Percentiles rank a stretch among this genome's conserved stretches.
These are phyloP conservation scores for Sarocladium strictum DNA, from an alignment of 2,329 filamentous ascomycete species.

Conservation along the genomic window DNA sequence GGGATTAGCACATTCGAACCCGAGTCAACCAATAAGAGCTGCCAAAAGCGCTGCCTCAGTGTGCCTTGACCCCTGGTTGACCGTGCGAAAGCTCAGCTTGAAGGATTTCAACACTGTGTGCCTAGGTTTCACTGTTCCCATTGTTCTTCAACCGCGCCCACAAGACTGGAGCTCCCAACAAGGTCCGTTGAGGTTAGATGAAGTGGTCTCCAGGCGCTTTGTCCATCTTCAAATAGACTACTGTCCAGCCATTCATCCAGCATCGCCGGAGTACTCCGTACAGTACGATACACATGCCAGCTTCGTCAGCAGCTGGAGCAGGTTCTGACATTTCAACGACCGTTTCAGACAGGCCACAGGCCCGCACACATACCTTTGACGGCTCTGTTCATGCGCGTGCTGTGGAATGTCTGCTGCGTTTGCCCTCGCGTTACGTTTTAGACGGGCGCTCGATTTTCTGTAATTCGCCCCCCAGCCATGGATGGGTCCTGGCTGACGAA, in stretches of 20 bases:
- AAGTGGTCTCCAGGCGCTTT: neutral
- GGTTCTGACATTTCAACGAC: neutral
- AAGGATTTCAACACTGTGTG: neutral
- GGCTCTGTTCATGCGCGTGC: neutral
- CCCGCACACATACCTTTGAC: neutral
- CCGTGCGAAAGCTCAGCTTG: neutral
- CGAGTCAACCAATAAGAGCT: neutral
- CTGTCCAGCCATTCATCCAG: neutral
- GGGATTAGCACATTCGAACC: neutral
- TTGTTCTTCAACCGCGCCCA: neutral
- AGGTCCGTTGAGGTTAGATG: neutral
- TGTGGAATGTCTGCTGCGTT: neutral
- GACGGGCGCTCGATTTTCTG: neutral
- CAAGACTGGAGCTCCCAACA: neutral
- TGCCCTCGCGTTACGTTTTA: constrained; percentile 1
- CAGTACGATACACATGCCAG: neutral
- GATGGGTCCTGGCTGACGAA: neutral
- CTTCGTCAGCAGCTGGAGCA: neutral
- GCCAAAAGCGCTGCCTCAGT: no score
- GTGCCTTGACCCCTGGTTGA: neutral
- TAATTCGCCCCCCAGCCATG: neutral
- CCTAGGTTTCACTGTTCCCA: neutral
- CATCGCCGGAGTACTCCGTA: no score
- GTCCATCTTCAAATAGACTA: neutral
- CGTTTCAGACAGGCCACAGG: neutral